phyloP scores from a whole-genome alignment of 23 red algal species.

The Gracilariopsis chorda region DNA sequence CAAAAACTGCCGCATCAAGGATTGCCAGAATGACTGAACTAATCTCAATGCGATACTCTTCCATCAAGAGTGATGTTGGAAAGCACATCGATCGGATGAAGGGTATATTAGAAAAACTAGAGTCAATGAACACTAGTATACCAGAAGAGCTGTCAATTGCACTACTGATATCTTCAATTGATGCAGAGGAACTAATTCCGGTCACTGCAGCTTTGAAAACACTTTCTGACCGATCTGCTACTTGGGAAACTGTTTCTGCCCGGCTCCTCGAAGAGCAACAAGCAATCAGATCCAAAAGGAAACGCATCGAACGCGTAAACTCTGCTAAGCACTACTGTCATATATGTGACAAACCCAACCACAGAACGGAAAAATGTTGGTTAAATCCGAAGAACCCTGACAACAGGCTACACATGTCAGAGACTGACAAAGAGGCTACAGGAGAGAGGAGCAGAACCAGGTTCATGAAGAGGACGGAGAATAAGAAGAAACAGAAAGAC shows the following conservation, averaged over 20 bases:
- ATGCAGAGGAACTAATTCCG: background rate
- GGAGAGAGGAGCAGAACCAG: background rate
- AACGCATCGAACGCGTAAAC: background rate
- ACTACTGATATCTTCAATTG: constrained; percentile 10
- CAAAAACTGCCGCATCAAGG: background rate
- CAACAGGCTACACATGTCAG: background rate
- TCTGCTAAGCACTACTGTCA: background rate
- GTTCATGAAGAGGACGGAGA: background rate
- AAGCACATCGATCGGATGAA: background rate
- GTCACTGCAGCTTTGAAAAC: constrained; percentile 21
- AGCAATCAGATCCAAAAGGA: background rate
- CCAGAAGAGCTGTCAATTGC: background rate
- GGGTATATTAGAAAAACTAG: background rate
- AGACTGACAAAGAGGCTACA: background rate
- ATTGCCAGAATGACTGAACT: constrained; percentile 22
- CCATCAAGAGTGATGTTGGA: background rate
- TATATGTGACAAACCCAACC: background rate
- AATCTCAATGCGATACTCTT: background rate
- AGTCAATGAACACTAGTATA: background rate
- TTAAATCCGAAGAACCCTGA: constrained; percentile 22
- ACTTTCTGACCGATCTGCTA: background rate
- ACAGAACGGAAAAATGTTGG: background rate
- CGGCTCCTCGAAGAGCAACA: constrained; percentile 2
- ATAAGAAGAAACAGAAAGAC: background rate
- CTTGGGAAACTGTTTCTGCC: background rate